A percentile compares a stretch with the other conserved stretches of the same genome.
Conservation (phyloP, 352 stramenopile genomes). For the Globisporangium middletonii region DNA sequence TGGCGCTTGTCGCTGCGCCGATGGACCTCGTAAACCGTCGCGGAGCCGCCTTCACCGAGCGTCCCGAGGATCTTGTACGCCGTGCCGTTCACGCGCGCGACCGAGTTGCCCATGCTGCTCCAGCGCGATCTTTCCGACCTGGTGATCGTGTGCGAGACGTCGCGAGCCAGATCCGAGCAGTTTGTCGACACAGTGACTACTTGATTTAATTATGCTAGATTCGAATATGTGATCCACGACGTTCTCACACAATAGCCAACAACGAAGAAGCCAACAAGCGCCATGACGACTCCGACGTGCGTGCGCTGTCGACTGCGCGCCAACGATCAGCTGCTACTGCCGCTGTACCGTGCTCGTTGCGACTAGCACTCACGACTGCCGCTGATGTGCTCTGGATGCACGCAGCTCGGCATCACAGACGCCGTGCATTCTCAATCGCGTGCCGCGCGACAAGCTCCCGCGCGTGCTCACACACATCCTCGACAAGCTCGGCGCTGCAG, state of each 20-base stretch:
- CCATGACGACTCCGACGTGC: too few relatives aligned
- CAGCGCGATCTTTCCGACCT: not conserved
- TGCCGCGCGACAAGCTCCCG: constrained; percentile 37
- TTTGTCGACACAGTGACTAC: too few relatives aligned
- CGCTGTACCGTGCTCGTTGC: too few relatives aligned
- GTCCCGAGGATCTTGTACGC: constrained; percentile 42
- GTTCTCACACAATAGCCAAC: too few relatives aligned
- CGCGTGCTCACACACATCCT: constrained; percentile 53
- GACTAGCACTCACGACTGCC: too few relatives aligned
- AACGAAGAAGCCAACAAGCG: too few relatives aligned
- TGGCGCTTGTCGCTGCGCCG: constrained; percentile 20
- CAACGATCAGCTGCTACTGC: too few relatives aligned
- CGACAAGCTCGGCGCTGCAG: constrained; percentile 30
- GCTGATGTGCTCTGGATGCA: not conserved
- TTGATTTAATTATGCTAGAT: too few relatives aligned
- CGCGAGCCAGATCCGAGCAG: too few relatives aligned
- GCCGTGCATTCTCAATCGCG: constrained; percentile 28
- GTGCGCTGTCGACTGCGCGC: too few relatives aligned
- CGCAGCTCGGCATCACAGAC: not conserved
- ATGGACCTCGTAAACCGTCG: constrained; percentile 48
- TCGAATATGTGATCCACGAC: too few relatives aligned
- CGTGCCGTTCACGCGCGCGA: constrained; percentile 52
- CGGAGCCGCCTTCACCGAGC: constrained; percentile 70
- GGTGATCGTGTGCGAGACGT: not conserved
- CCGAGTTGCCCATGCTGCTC: constrained; percentile 47